Conservation (phyloP, 768 basidiomycete genomes). For the Rhizopogon rudus region DNA sequence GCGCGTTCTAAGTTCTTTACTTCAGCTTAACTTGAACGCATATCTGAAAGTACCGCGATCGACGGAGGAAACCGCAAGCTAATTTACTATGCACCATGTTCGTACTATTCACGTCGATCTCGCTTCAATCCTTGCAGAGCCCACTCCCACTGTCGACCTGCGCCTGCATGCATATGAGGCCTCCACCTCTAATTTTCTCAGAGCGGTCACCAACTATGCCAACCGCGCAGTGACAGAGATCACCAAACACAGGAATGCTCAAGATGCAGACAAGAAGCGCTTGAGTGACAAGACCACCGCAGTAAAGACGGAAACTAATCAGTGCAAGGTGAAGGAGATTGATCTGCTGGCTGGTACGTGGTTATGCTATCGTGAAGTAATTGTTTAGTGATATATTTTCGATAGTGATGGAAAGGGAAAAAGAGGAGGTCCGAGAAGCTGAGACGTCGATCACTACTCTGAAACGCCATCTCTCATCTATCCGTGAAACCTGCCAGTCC, state of each 20-base stretch:
- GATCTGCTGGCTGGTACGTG: slow-evolving; percentile 71
- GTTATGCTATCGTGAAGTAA: neutral
- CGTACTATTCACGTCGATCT: slow-evolving; percentile 53
- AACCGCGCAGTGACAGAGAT: slow-evolving; percentile 66
- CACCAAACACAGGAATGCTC: slow-evolving; percentile 57
- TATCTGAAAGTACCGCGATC: neutral
- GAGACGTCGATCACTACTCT: slow-evolving; percentile 56
- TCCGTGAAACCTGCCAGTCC: slow-evolving; percentile 52
- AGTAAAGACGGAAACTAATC: slow-evolving; percentile 64
- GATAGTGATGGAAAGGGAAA: slow-evolving; percentile 61
- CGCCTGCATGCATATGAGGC: slow-evolving; percentile 54
- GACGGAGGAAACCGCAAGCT: neutral
- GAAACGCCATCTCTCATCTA: slow-evolving; percentile 60
- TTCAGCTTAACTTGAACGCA: neutral
- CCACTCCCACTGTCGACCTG: slow-evolving; percentile 61
- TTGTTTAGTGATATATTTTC: neutral
- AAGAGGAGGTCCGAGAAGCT: slow-evolving; percentile 67
- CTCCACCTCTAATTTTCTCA: slow-evolving; percentile 68
- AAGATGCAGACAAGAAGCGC: slow-evolving; percentile 59
- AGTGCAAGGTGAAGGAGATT: slow-evolving; percentile 76
- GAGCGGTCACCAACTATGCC: slow-evolving; percentile 69
- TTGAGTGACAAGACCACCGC: slow-evolving; percentile 55
- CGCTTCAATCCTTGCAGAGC: slow-evolving; percentile 45
- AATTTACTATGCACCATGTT: slow-evolving; percentile 1
- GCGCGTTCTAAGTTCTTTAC: slow-evolving; percentile 9